Evolutionary conservation across 78 protist genomes (phyloP).

Genomic region (Tieghemostelium lacteum): DNA sequence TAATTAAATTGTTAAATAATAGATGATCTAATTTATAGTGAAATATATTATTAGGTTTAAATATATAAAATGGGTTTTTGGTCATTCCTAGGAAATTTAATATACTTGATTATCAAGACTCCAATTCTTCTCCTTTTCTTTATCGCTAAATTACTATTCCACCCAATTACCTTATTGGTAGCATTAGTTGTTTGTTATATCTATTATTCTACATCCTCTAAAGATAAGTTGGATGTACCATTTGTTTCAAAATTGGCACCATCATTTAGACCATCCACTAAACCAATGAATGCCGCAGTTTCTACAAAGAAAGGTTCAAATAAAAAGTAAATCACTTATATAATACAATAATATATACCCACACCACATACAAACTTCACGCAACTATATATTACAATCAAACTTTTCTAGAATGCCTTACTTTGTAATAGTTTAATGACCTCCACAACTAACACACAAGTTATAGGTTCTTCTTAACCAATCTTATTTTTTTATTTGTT

Average conservation of each 20-base stretch:
- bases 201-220: not conserved
- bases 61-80: slow-evolving; percentile 63
- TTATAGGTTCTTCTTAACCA: no score
- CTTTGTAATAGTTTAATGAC: no score
- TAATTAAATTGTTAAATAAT: no score
- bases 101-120: slow-evolving; percentile 31
- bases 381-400: no score
- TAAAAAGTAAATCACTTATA: not conserved
- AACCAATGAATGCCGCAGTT: not conserved
- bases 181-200: slow-evolving; percentile 42
- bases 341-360: no score
- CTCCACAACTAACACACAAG: no score
- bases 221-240: slow-evolving; percentile 44
- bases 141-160: slow-evolving; percentile 45
- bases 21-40: no score
- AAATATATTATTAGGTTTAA: no score
- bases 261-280: slow-evolving; percentile 15
- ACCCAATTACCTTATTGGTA: slow-evolving; percentile 62
- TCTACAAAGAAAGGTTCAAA: not conserved
- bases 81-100: slow-evolving; percentile 24
- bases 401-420: no score
- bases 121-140: slow-evolving; percentile 27
- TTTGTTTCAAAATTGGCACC: slow-evolving; percentile 58
- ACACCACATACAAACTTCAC: no score
- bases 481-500: no score